Evolutionary conservation across 2,329 filamentous ascomycete species (phyloP).

Genomic region (Teratosphaeriaceae sp.): DNA sequence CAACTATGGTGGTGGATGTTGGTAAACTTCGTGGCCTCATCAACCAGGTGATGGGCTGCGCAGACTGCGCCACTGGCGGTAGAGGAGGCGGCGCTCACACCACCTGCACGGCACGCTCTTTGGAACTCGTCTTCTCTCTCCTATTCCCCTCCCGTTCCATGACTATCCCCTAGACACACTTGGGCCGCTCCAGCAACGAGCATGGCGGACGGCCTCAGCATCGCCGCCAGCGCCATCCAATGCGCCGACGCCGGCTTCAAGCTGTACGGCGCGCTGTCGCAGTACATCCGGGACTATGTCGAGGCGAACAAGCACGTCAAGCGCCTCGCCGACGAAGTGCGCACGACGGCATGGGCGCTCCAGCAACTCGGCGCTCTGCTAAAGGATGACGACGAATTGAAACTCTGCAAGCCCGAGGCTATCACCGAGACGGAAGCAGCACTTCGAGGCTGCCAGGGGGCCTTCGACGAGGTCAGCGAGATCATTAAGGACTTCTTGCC

Average conservation of each 20-base stretch:
- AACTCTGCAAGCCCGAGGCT: conserved; percentile 4
- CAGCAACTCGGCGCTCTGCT: conserved; percentile 4
- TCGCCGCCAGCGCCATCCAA: conserved; percentile 2
- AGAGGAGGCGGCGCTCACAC: too few relatives aligned
- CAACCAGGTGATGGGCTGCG: too few relatives aligned
- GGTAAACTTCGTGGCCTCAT: too few relatives aligned
- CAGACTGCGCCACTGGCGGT: too few relatives aligned
- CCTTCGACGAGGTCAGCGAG: conserved; percentile 1
- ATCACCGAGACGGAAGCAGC: conserved; percentile 1
- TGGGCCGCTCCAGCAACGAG: too few relatives aligned
- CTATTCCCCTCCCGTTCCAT: too few relatives aligned
- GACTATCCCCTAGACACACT: too few relatives aligned
- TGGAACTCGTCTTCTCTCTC: too few relatives aligned
- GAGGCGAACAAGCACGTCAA: conserved; percentile 3
- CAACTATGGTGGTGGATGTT: too few relatives aligned
- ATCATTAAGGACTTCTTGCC: neutral
- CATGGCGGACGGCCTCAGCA: conserved; percentile 4
- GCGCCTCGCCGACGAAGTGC: conserved; percentile 2
- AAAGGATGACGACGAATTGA: conserved; percentile 1
- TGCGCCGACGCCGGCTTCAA: conserved; percentile 5
- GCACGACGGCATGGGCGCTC: conserved; percentile 3
- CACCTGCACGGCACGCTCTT: too few relatives aligned
- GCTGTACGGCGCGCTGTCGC: conserved; percentile 1
- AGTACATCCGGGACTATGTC: conserved; percentile 3
- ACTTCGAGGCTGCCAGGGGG: neutral